phyloP scores from a whole-genome alignment of 306 rosid genomes.

The Lotus japonicus region DNA sequence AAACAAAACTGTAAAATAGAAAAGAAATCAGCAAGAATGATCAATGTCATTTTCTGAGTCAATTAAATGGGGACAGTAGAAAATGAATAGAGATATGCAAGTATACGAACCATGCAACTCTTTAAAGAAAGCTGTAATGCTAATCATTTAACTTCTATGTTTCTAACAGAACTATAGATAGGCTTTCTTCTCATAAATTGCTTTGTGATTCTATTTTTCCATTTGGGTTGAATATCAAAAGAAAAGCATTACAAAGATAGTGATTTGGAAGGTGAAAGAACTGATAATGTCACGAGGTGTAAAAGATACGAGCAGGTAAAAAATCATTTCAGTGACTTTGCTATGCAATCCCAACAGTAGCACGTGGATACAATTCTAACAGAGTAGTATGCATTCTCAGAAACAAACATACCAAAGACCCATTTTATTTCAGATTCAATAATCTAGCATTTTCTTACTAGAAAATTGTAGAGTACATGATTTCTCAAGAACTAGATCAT shows the following conservation, averaged over 20 bases:
- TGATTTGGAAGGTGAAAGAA: background rate
- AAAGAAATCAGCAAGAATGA: background rate
- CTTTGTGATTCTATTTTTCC: conserved; percentile 1
- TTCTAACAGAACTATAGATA: background rate
- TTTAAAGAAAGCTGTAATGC: background rate
- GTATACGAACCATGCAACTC: too few species aligned
- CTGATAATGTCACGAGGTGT: background rate
- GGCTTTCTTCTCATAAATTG: background rate
- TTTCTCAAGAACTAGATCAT: conserved; percentile 25
- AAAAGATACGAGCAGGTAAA: background rate
- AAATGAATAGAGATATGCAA: too few species aligned
- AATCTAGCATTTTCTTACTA: background rate
- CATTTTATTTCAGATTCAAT: background rate
- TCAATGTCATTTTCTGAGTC: background rate
- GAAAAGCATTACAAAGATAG: background rate
- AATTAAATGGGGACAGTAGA: background rate
- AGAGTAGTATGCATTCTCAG: background rate
- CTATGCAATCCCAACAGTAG: background rate
- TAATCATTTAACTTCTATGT: background rate
- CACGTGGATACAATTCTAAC: background rate
- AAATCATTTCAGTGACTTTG: conserved; percentile 7
- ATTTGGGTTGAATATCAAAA: background rate
- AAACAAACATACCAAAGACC: background rate
- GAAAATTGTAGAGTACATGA: background rate
- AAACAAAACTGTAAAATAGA: background rate